These are phyloP conservation scores for Beverwykella pulmonaria DNA, from an alignment of 495 filamentous ascomycete genomes.

Conservation along the genomic window DNA sequence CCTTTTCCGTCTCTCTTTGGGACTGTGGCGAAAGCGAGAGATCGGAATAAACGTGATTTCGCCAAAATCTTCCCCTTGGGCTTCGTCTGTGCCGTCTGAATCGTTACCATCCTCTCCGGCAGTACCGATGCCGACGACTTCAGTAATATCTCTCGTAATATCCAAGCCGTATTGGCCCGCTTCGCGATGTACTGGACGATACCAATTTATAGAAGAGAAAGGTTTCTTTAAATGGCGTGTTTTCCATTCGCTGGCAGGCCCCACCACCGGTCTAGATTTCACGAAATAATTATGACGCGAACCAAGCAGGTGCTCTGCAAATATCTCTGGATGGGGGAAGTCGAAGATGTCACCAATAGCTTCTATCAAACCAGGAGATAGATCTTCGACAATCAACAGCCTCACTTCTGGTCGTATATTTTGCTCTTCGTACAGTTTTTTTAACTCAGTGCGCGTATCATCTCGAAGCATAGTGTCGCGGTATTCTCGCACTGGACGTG, in stretches of 20 bases:
- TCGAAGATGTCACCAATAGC: constrained; percentile 25
- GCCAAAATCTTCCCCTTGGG: too few species aligned
- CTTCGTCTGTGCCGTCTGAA: too few species aligned
- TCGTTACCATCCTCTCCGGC: too few species aligned
- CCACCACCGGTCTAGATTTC: not conserved
- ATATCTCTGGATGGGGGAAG: constrained; percentile 36
- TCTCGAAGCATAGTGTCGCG: not conserved
- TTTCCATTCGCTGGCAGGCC: not conserved
- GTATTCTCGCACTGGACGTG: not conserved
- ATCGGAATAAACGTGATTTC: too few species aligned
- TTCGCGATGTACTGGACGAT: constrained; percentile 7
- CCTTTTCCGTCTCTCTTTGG: not conserved
- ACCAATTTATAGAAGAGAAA: constrained; percentile 2
- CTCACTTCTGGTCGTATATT: not conserved
- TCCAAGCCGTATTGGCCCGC: constrained; percentile 8
- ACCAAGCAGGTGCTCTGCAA: constrained; percentile 26
- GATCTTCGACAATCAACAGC: constrained; percentile 39
- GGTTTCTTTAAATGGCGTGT: not conserved
- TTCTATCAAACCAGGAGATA: constrained; percentile 35
- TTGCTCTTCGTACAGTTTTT: not conserved
- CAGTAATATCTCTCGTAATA: constrained; percentile 6
- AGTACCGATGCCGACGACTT: too few species aligned
- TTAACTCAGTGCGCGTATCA: not conserved
- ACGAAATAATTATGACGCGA: constrained; percentile 3
- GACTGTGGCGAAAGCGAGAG: too few species aligned